phyloP scores from a whole-genome alignment of 345 rosid genomes.

The Populus ilicifolia region DNA sequence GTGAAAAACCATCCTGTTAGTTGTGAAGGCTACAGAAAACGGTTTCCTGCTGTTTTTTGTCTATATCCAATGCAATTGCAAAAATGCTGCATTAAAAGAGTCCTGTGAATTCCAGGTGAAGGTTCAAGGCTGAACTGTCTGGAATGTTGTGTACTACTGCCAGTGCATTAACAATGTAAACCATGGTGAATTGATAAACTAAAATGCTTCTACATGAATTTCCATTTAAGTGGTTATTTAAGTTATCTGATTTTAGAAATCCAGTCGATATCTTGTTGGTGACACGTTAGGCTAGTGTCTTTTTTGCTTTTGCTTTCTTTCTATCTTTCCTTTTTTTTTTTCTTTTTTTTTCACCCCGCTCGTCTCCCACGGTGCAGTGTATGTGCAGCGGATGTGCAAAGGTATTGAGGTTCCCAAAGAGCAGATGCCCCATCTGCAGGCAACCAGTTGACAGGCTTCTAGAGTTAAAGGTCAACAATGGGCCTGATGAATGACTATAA shows the following conservation, averaged over 20 bases:
- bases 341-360: neutral
- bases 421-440: constrained; percentile 89
- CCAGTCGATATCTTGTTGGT: neutral
- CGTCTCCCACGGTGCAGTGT: constrained; percentile 49
- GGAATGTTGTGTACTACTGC: neutral
- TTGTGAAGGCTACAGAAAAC: neutral
- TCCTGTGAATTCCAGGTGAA: neutral
- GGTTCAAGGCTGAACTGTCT: neutral
- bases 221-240: neutral
- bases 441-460: constrained; percentile 94
- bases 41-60: neutral
- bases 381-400: constrained; percentile 97
- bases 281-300: neutral
- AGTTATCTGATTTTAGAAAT: neutral
- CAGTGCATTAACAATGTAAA: neutral
- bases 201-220: neutral
- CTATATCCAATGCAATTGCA: neutral
- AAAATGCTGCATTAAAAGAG: neutral
- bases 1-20: neutral
- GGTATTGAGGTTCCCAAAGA: constrained; percentile 81
- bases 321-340: neutral
- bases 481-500: constrained; percentile 37
- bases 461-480: constrained; percentile 73
- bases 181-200: neutral
- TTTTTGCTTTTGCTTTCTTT: neutral